These are phyloP conservation scores for Agrocybe pediades DNA, from an alignment of 768 basidiomycete genomes.

Conservation along the genomic window DNA sequence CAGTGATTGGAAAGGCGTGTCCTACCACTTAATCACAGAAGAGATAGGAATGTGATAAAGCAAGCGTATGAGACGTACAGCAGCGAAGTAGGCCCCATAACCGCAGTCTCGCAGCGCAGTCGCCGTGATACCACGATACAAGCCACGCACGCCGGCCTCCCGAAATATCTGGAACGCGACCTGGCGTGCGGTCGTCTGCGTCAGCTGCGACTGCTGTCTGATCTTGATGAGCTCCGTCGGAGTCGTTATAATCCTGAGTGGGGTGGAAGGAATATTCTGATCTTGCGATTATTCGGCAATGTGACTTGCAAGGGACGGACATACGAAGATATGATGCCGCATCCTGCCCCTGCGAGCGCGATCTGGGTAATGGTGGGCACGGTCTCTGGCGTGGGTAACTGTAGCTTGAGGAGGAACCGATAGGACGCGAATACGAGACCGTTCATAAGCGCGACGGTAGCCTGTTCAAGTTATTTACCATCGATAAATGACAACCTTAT, in stretches of 20 bases:
- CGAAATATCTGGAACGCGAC: constrained; percentile 60
- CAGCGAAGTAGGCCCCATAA: constrained; percentile 85
- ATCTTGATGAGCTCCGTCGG: constrained; percentile 92
- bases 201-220: constrained; percentile 64
- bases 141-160: constrained; percentile 57
- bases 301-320: constrained; percentile 28
- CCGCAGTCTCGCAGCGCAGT: constrained; percentile 80
- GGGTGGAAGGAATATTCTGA: background rate
- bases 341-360: constrained; percentile 75
- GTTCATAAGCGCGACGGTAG: constrained; percentile 75
- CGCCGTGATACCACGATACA: constrained; percentile 76
- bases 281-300: background rate
- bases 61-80: constrained; percentile 63
- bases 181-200: constrained; percentile 46
- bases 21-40: background rate
- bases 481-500: background rate
- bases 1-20: background rate
- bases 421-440: constrained; percentile 88
- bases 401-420: constrained; percentile 72
- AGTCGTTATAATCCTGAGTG: constrained; percentile 66
- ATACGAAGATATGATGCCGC: constrained; percentile 79
- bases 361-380: constrained; percentile 74
- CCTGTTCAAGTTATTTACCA: constrained; percentile 35
- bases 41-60: background rate
- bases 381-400: constrained; percentile 45